Conservation (phyloP, 2,329 filamentous ascomycete species). For the Lachnum nothofagi region DNA sequence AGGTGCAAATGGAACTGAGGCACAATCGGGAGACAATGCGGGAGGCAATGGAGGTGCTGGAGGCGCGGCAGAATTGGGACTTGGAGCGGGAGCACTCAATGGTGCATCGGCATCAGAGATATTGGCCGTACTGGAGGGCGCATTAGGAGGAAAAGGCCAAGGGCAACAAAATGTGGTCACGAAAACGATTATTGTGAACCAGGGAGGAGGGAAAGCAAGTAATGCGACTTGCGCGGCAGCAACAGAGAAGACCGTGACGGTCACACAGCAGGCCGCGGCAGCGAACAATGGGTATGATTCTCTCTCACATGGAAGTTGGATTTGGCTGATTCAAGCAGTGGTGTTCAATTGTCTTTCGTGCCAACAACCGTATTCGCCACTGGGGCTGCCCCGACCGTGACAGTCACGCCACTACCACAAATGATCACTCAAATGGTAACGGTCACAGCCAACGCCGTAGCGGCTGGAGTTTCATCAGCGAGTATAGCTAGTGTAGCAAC, state of each 20-base stretch:
- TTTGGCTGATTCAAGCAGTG: constrained; percentile 7
- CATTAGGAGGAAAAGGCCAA: background rate
- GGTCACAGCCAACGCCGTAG: constrained; percentile 9
- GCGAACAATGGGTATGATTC: background rate
- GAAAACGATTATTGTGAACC: constrained; percentile 5
- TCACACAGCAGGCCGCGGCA: constrained; percentile 34
- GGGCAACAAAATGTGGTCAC: background rate
- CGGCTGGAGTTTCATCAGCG: constrained; percentile 5
- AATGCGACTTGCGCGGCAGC: constrained; percentile 7
- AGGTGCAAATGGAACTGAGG: no score
- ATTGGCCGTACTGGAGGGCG: no score
- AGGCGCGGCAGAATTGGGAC: background rate
- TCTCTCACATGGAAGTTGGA: background rate
- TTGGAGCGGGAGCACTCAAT: background rate
- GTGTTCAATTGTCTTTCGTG: constrained; percentile 34
- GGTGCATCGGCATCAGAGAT: no score
- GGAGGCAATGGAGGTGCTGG: constrained; percentile 4
- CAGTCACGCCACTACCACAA: constrained; percentile 34
- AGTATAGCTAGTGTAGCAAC: background rate
- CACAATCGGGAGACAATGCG: no score
- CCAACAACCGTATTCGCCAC: constrained; percentile 34
- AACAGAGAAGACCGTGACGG: constrained; percentile 27
- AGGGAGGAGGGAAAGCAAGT: background rate
- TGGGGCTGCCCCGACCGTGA: constrained; percentile 34
- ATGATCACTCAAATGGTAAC: constrained; percentile 20